Evolutionary conservation across 2,329 filamentous ascomycete genomes (phyloP), one percentile per base, ranked within the genome.

Genomic region (Penicillium verrucosum): DNA sequence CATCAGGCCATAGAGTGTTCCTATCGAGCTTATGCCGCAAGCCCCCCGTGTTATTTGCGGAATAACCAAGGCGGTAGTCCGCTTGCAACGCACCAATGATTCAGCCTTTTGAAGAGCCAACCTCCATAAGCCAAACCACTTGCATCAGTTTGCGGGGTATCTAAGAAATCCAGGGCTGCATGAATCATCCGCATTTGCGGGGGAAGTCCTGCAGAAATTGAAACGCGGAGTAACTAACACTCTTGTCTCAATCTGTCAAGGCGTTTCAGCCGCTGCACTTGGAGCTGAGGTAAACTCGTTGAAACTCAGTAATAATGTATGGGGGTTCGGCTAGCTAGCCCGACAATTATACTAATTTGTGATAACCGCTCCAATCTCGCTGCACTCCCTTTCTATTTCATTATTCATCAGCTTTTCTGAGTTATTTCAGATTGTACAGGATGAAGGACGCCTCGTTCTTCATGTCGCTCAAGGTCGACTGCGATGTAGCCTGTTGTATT

Each of bases 11-110:
- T 14, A 6, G 12, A n/a, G 4, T 40, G 6, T 3, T n/a, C 3
- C 10, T 27, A n/a, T 23, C 42, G 18, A 37, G 25, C 21, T 36
- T n/a, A 7, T 18, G 14, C 16, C 3, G 29, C 12, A n/a, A 25
- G 37, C 37, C 32, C 5, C 44, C 60, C 62, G 62, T 64, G 60
- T 54, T 63, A 51, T 61, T 58, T 63, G 46, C 30, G 62, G 62
- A 56, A 58, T 49, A 43, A 42, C 25, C 10, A 18, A 52, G 38
- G 53, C 50, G 52, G 34, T 45, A 56, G 48, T 36, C 32, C n/a
- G n/a, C 29, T 27, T n/a, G n/a, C 12, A 18, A 14, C 12, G 29
- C 9, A 16, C 16, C 10, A 29, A 29, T 27, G 21, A 44, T 18
- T 29, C 12, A 30, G 45, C 4, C 5, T 29, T 8, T 8, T n/a